Evolutionary conservation across 2,329 filamentous ascomycete species (phyloP), one percentile per base, ranked within the genome.

Genomic region (Polytolypa hystricis): DNA sequence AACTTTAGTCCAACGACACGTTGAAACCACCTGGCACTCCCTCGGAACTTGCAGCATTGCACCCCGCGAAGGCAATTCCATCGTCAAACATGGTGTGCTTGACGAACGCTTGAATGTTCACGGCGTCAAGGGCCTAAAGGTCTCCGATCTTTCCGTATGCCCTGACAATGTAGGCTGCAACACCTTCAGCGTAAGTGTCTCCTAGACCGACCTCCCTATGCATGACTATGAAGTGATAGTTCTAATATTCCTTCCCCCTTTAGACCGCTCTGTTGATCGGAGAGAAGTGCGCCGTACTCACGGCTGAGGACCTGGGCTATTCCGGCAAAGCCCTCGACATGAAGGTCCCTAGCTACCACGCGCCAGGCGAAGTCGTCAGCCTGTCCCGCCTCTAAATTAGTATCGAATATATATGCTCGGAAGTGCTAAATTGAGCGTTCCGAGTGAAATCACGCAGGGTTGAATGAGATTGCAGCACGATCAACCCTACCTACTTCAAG

Each of bases 31-130:
- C 25, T 83, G 80, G 79, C 79, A 84, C 64, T 60, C 62, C 12
- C 64, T 75, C 5, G 70, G 71, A 26, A 85, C 81, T 1, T 84
- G 80, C 62, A 82, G 77, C 35, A 86, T 86, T 79, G 81, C 79
- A 0, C 82, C 82, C 4, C 70, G 63, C 42, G 73, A 84, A 51
- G 82, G 83, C 41, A 87, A 85, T 65, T 78, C 73, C 50, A 83
- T 87, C 51, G 81, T 86, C 56, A 83, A 81, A 64, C 79, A 85
- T 50, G 55, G 55, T 41, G 81, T 86, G 0, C 61, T 86, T 25
- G 81, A 86, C 52, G 79, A 84, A 59, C 73, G 81, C 41, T 70
- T 86, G 38, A 85, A 84, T 47, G 81, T 86, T 3, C 79, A 85
- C 53, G 81, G 80, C 35, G 79, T 84, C 46, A 71, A 83, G 66